Conservation (phyloP, 2,329 filamentous ascomycete species). For the Capronia coronata region DNA sequence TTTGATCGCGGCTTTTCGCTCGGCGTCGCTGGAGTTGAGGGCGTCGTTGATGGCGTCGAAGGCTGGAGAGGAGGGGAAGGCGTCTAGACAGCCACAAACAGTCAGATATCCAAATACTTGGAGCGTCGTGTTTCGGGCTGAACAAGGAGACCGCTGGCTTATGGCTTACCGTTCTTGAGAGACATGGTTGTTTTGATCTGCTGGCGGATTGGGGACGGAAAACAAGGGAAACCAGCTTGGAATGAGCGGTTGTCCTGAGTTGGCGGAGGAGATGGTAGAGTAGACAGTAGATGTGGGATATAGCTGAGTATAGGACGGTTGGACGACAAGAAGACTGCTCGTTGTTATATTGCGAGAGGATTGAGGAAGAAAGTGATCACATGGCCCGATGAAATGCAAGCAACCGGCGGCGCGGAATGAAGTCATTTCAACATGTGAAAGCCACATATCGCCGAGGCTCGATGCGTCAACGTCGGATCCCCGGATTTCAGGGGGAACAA, state of each 20-base stretch:
- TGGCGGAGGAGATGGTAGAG: not conserved
- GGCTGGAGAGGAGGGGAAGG: slow-evolving; percentile 81
- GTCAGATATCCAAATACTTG: too few relatives aligned
- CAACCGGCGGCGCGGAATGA: slow-evolving; percentile 8
- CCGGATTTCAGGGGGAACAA: too few relatives aligned
- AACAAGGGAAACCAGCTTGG: too few relatives aligned
- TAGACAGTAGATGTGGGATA: not conserved
- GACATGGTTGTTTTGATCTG: slow-evolving; percentile 52
- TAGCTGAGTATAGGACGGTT: not conserved
- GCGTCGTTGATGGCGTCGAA: slow-evolving; percentile 80
- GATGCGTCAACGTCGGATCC: not conserved
- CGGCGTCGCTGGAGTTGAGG: slow-evolving; percentile 61
- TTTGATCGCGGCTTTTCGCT: slow-evolving; percentile 83
- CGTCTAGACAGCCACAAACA: slow-evolving; percentile 32
- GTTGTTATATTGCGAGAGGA: too few relatives aligned
- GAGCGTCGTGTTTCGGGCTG: too few relatives aligned
- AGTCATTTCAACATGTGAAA: slow-evolving; percentile 11
- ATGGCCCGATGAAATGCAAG: slow-evolving; percentile 3
- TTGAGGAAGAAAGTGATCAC: slow-evolving; percentile 10
- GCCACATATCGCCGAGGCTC: not conserved
- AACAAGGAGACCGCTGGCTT: too few relatives aligned
- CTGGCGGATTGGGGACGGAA: not conserved
- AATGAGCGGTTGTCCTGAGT: too few relatives aligned
- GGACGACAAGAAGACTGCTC: not conserved
- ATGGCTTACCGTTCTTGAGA: slow-evolving; percentile 64